Evolutionary conservation across 306 rosid genomes (phyloP), one percentile per base, ranked within the genome.

Genomic region (Cicer bijugum): DNA sequence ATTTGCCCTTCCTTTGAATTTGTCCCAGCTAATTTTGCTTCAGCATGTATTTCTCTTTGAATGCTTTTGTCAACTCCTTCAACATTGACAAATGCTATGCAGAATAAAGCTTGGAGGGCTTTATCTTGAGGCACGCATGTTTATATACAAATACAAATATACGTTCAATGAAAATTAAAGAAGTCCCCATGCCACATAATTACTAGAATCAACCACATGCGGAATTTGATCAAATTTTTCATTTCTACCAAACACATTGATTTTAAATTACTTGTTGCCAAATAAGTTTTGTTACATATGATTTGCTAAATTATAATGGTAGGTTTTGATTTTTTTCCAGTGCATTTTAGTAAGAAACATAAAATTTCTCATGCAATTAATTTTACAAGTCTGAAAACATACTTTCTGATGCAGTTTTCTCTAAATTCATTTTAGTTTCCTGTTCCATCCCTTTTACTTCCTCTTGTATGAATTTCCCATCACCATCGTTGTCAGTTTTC

Each of bases 11-110:
- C 50, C 12, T 9, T 9, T 2, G 50, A 45, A 45, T 45, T 45
- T 51, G 20, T 14, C 58, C 16, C 28, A 6, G 58, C 23, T 52
- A 52, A 15, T 52, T 52, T 23, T 4, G 16, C 15, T 59, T 59
- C 8, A 28, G 44, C 10, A 6, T 7, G 47, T 61, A 78, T 53
- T 60, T 69, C 68, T 63, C 40, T 48, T 63, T 51, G 82, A 50
- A 77, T 12, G 50, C 59, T 47, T 48, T 46, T 67, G 57, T 61
- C 72, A n/a, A 20, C 37, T 33, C 52, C 9, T 44, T 64, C 58
- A 45, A 61, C 51, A 62, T 37, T 12, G 7, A 69, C 59, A 14
- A 15, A 46, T 71, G 44, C 28, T 33, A 7, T 46, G 8, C 43
- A 6, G 43, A 43, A 44, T 8, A 47, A 2, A 20, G 56, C 7